Base-by-base conservation (phyloP, 306 rosid species). In the Cucurbita argyrosperma region DNA sequence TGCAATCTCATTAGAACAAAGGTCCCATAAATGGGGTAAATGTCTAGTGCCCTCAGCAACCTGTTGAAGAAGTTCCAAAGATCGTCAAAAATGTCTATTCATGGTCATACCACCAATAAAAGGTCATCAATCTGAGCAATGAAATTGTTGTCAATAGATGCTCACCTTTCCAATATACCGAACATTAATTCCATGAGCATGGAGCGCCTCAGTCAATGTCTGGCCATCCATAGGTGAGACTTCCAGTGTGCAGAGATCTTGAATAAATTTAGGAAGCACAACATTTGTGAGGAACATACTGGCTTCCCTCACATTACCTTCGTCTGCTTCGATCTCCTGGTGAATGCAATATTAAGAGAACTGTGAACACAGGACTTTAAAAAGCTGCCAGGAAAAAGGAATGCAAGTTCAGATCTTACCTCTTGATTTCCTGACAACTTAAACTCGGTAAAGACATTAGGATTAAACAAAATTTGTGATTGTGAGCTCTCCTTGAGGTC, bases 191-290 rank as follows among this genome's bases (percentile, higher is more conserved):
- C 99, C 99, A 81, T 91, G 96, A 76, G 97, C 99, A 83, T 95
- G 99, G 55, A 95, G 91, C 61, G 96, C 99, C 84, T 95, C 99
- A 64, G 96, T 89, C 74, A 95, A 75, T 63, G 99, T 95, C 81
- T 91, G 99, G 63, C 99, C 97, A 82, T 95, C 99, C 99, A 95
- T 95, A 5, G 99, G 99, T 3, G 99, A 95, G 77, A 95, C 96
- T 91, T 95, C 99, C 71, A 95, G 96, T 0, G 92, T 89, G 82
- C 97, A 89, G 51, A 95, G 96, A 79, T 95, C 99, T 91, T 95
- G 97, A 72, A 95, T 80, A 74, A 95, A 95, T 81, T 95, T 95
- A 0, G 97, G 97, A 84, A 95, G 91, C 60, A 88, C 97, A 76
- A 88, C 90, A 76, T 88, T 90, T 58, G 81, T 80, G 49, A 95